Evolutionary conservation across 768 basidiomycete species (phyloP).

Genomic region (Mycena albidolilacea): DNA sequence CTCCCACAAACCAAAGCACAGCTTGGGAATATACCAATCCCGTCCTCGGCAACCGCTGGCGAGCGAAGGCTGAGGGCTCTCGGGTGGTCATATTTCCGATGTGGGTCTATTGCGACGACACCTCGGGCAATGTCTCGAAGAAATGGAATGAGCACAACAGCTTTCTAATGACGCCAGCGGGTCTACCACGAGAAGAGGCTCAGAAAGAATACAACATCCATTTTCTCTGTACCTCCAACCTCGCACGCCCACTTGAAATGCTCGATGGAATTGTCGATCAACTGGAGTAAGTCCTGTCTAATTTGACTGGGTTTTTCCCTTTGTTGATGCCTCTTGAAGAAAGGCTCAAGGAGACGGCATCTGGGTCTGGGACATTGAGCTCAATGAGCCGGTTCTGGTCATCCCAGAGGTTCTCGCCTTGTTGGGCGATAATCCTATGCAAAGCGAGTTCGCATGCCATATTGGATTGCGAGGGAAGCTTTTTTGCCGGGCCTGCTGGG

Average conservation of each 20-base stretch:
- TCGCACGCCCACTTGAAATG: not conserved
- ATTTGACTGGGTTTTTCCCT: not conserved
- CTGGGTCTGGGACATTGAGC: conserved; percentile 54
- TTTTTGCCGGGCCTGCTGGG: conserved; percentile 59
- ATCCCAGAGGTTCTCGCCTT: conserved; percentile 50
- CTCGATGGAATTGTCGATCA: not conserved
- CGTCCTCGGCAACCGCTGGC: conserved; percentile 20
- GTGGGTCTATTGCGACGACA: conserved; percentile 48
- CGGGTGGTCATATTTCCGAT: conserved; percentile 20
- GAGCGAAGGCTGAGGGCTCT: conserved; percentile 8
- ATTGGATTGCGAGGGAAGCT: conserved; percentile 54
- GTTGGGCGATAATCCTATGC: conserved; percentile 58
- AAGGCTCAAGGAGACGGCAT: conserved; percentile 49
- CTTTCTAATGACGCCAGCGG: not conserved
- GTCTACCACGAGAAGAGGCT: not conserved
- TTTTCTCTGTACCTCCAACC: not conserved
- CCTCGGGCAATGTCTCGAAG: conserved; percentile 49
- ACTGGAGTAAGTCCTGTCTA: not conserved
- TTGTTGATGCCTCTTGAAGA: not conserved
- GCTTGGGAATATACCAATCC: conserved; percentile 23
- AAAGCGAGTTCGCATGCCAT: conserved; percentile 49
- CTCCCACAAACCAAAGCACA: not conserved
- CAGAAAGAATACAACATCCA: not conserved
- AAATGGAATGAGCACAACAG: conserved; percentile 34
- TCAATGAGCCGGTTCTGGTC: conserved; percentile 47